phyloP scores from a whole-genome alignment of 192 early-diverging fungal species.

The Pecoramyces ruminantium region DNA sequence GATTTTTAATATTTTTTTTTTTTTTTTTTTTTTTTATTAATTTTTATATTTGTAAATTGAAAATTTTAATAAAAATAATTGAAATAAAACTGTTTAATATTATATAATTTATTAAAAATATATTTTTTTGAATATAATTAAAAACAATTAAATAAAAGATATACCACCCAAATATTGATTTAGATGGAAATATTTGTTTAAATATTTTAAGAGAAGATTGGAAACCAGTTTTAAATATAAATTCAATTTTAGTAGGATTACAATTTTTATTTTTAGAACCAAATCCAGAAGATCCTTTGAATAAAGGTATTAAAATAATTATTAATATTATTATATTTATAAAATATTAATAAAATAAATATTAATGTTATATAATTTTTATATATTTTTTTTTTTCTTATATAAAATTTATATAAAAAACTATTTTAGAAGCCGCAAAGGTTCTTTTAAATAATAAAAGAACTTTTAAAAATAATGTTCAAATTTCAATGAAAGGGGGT shows the following conservation, averaged over 20 bases:
- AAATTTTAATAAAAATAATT: too few relatives aligned
- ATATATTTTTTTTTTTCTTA: neutral
- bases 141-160: slow-evolving; percentile 24
- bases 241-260: slow-evolving; percentile 75
- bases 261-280: slow-evolving; percentile 86
- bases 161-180: slow-evolving; percentile 96
- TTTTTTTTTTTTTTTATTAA: neutral
- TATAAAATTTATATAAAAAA: neutral
- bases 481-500: slow-evolving; percentile 60
- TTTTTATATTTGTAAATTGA: neutral
- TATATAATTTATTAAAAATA: too few relatives aligned
- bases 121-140: too few relatives aligned
- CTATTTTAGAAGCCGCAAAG: slow-evolving; percentile 54
- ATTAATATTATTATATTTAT: too few relatives aligned
- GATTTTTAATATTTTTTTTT: neutral
- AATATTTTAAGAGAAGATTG: slow-evolving; percentile 97
- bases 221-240: slow-evolving; percentile 93
- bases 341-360: too few relatives aligned
- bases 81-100: too few relatives aligned
- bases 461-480: slow-evolving; percentile 61
- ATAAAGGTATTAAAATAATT: slow-evolving; percentile 47
- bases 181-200: slow-evolving; percentile 89
- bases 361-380: too few relatives aligned
- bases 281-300: slow-evolving; percentile 92
- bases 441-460: slow-evolving; percentile 50